Percentiles rank a stretch among this genome's conserved stretches.
Conservation (phyloP, 2,329 filamentous ascomycete species). For the Pseudocercospora macadamiae region DNA sequence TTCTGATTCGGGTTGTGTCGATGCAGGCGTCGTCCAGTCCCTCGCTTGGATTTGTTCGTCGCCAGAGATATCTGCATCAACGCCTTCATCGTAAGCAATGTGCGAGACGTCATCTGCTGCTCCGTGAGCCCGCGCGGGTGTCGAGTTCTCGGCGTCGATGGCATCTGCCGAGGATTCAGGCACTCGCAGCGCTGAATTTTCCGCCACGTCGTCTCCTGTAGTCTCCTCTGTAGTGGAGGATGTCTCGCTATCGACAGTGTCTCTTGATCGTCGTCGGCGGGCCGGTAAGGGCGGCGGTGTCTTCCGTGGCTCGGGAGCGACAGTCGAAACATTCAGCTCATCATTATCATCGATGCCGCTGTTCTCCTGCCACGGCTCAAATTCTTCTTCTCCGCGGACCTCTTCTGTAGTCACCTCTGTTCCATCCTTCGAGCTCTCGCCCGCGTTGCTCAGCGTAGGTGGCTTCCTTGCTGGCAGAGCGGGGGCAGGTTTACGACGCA, state of each 20-base stretch:
- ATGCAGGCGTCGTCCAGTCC: background rate
- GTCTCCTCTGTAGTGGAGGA: background rate
- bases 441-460: background rate
- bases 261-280: constrained; percentile 1
- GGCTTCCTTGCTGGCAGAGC: constrained; percentile 1
- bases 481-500: constrained; percentile 25
- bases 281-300: constrained; percentile 19
- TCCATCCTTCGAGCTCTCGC: background rate
- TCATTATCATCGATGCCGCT: constrained; percentile 11
- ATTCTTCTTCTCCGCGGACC: constrained; percentile 19
- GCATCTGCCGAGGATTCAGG: constrained; percentile 18
- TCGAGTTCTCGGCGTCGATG: constrained; percentile 22
- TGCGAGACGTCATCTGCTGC: constrained; percentile 5
- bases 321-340: too few relatives aligned
- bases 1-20: background rate
- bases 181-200: constrained; percentile 11
- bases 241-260: background rate
- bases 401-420: background rate
- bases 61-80: constrained; percentile 6
- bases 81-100: constrained; percentile 6
- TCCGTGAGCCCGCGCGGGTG: constrained; percentile 16
- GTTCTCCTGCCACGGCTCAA: constrained; percentile 28
- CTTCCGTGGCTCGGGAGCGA: background rate
- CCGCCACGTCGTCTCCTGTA: background rate
- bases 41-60: background rate